phyloP scores from a whole-genome alignment of 306 rosid species.

The Cucurbita maxima region DNA sequence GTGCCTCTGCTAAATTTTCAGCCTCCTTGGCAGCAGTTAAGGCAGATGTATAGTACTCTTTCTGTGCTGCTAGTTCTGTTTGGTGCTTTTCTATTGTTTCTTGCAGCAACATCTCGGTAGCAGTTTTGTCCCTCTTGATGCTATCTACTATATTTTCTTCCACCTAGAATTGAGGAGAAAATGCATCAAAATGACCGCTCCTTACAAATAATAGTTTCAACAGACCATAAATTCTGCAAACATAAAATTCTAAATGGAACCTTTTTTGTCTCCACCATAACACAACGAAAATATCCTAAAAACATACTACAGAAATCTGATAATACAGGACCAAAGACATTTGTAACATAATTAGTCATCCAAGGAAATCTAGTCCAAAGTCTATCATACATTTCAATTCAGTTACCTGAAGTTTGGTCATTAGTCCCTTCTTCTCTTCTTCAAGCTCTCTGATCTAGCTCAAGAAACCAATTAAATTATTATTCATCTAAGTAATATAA shows the following conservation, averaged over 20 bases:
- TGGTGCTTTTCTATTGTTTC: constrained; percentile 92
- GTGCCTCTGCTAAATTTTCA: constrained; percentile 88
- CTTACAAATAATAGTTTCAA: neutral
- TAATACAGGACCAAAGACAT: neutral
- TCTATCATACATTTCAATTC: neutral
- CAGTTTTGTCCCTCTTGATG: constrained; percentile 79
- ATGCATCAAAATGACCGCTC: neutral
- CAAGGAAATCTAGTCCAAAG: neutral
- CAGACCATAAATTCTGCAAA: neutral
- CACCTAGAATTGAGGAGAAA: constrained; percentile 30
- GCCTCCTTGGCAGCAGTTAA: constrained; percentile 94
- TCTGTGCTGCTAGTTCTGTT: constrained; percentile 66
- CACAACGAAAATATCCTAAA: neutral
- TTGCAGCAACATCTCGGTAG: constrained; percentile 88
- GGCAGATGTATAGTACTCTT: constrained; percentile 79
- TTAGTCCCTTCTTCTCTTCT: constrained; percentile 97
- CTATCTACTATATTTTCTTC: constrained; percentile 98
- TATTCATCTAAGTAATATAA: constrained; percentile 1
- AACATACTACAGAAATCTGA: neutral
- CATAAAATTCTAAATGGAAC: neutral
- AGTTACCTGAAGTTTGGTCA: constrained; percentile 85
- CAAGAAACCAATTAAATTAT: constrained; percentile 21
- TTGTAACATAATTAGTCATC: neutral
- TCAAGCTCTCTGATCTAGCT: constrained; percentile 97
- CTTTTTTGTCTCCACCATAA: neutral